phyloP scores from a whole-genome alignment of 331 rosid species.

The Cydonia oblonga region DNA sequence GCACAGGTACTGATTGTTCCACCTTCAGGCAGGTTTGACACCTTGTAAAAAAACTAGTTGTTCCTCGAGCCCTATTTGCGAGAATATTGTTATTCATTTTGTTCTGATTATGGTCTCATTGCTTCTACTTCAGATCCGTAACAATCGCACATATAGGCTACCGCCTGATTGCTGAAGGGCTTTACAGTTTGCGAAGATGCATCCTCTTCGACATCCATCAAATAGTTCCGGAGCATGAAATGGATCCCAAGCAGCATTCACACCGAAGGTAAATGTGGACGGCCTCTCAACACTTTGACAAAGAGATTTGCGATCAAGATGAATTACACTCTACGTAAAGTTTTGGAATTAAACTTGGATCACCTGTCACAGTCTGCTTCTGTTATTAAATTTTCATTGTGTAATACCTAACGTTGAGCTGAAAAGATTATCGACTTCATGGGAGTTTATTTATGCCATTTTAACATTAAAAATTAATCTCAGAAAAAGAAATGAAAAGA shows the following conservation, averaged over 20 bases:
- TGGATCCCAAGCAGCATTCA: slow-evolving; percentile 1
- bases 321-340: neutral
- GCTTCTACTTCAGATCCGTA: slow-evolving; percentile 28
- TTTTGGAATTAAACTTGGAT: neutral
- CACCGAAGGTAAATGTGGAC: neutral
- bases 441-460: neutral
- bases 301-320: neutral
- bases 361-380: neutral
- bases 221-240: neutral
- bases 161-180: slow-evolving; percentile 14
- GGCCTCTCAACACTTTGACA: neutral
- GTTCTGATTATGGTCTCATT: neutral
- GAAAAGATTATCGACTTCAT: neutral
- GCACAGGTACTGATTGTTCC: slow-evolving; percentile 57
- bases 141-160: slow-evolving; percentile 26
- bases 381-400: neutral
- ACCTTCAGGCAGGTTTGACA: neutral
- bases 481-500: neutral
- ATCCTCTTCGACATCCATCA: neutral
- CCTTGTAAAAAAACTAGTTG: neutral
- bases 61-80: neutral
- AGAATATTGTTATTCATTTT: neutral
- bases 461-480: too few species aligned
- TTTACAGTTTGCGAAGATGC: neutral
- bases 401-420: neutral